A percentile compares a stretch with the other conserved stretches of the same genome.
These are phyloP conservation scores for Madurella fahalii DNA, from an alignment of 2,329 filamentous ascomycete genomes.

Conservation along the genomic window DNA sequence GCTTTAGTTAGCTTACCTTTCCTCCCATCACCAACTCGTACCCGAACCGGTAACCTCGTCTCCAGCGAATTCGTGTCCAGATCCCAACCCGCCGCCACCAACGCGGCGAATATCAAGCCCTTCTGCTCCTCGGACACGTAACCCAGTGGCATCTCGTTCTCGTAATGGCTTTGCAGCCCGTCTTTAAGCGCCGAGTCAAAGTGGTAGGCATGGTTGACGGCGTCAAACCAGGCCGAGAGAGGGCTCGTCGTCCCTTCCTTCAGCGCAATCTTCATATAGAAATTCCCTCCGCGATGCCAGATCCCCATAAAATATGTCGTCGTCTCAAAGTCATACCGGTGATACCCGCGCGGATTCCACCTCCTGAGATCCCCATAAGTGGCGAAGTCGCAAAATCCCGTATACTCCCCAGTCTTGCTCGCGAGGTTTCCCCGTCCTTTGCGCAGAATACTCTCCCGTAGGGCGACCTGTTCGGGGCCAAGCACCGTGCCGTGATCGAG, in stretches of 20 bases:
- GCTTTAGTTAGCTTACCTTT: constrained; percentile 25
- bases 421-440: constrained; percentile 44
- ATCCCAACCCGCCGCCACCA: constrained; percentile 59
- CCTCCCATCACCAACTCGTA: constrained; percentile 33
- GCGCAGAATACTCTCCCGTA: constrained; percentile 62
- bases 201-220: constrained; percentile 40
- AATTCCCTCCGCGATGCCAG: constrained; percentile 40
- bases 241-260: constrained; percentile 50
- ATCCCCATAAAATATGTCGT: constrained; percentile 61
- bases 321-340: constrained; percentile 34
- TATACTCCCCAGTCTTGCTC: constrained; percentile 35
- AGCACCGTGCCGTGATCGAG: constrained; percentile 50
- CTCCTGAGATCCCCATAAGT: constrained; percentile 39
- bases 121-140: constrained; percentile 43
- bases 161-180: constrained; percentile 35
- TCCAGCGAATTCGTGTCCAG: constrained; percentile 60
- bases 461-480: constrained; percentile 61
- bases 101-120: constrained; percentile 33
- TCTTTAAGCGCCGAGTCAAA: constrained; percentile 36
- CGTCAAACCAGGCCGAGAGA: constrained; percentile 38
- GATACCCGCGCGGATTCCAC: constrained; percentile 31
- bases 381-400: constrained; percentile 32
- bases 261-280: constrained; percentile 53
- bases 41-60: constrained; percentile 51
- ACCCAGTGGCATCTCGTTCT: constrained; percentile 35